Evolutionary conservation across 1,139 yeast genomes (phyloP), one percentile per base, ranked within the genome.

Genomic region (Pichia sp.): DNA sequence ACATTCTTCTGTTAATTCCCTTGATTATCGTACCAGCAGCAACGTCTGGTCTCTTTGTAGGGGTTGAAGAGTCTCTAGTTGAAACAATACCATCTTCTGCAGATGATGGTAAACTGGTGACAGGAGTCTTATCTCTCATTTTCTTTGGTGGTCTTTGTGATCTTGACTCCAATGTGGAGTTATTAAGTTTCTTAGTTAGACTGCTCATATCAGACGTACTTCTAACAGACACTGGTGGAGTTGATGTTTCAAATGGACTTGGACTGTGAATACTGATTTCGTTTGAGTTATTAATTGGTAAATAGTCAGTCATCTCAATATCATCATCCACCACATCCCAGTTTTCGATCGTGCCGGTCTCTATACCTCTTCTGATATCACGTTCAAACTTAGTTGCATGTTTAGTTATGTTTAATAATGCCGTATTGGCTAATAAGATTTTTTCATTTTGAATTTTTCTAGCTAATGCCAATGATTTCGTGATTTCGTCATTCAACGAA

Each of bases 401-500:
- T 61, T 86, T 85, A 1, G 93, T 72, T 15, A 90, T 79, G 28
- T 85, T 64, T 60, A 84, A 88, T 42, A 89, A 70, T 2, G 95
- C 93, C 1, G 96, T 89, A 59, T 89, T 87, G 4, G 97, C 87
- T 43, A 91, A 67, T 19, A 83, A 69, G 41, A 85, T 79, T 69
- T 93, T 93, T 53, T 87, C 95, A 54, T 79, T 76, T 62, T 91
- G 97, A 33, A 88, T 60, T 47, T 71, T 72, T 52, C 76, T 72
- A 11, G 86, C 81, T 44, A 72, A 67, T 38, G 74, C 76, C 70
- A 84, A 79, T 50, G 85, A 94, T 40, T 84, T 85, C 40, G 79
- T 77, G 7, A 93, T 85, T 58, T 84, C 84, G 34, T 77, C 73
- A 57, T 78, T 77, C 11, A 86, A 62, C 53, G 77, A 84, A 38